Percentiles rank a stretch among this genome's conserved stretches.
These are phyloP conservation scores for Exsudoporus frostii DNA, from an alignment of 768 basidiomycete species.

Conservation along the genomic window DNA sequence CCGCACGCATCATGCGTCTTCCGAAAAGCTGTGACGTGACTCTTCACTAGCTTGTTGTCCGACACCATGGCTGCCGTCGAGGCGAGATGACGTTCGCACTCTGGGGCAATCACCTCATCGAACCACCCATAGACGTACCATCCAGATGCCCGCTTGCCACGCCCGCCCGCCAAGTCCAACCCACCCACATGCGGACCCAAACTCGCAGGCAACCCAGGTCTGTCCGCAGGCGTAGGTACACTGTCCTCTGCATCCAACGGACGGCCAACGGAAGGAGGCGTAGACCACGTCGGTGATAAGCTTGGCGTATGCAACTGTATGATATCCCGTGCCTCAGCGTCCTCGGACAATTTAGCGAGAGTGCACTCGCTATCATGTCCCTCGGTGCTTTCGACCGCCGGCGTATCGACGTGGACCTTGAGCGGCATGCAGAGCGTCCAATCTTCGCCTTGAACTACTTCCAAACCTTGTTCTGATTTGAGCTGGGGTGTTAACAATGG, in stretches of 20 bases:
- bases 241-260: slow-evolving; percentile 11
- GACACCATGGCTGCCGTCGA: not conserved
- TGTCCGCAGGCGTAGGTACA: not conserved
- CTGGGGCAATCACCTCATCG: slow-evolving; percentile 12
- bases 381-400: not conserved
- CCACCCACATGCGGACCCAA: slow-evolving; percentile 28
- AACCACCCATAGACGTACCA: slow-evolving; percentile 34
- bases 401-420: slow-evolving; percentile 6
- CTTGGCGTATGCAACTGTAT: slow-evolving; percentile 29
- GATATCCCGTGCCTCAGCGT: not conserved
- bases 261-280: not conserved
- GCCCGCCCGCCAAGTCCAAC: slow-evolving; percentile 28
- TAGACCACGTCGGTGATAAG: slow-evolving; percentile 23
- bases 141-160: slow-evolving; percentile 32
- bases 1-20: not conserved
- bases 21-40: slow-evolving; percentile 10
- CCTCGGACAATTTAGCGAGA: not conserved
- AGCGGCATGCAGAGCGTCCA: slow-evolving; percentile 35
- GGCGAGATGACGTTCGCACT: not conserved
- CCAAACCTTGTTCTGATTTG: not conserved
- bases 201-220: slow-evolving; percentile 20
- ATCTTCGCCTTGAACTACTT: slow-evolving; percentile 20
- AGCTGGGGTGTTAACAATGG: not conserved
- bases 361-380: slow-evolving; percentile 4
- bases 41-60: slow-evolving; percentile 5